Percentiles rank a stretch among this genome's conserved stretches.
Conservation (phyloP, 108 stramenopile species). For the Fistulifera solaris region DNA sequence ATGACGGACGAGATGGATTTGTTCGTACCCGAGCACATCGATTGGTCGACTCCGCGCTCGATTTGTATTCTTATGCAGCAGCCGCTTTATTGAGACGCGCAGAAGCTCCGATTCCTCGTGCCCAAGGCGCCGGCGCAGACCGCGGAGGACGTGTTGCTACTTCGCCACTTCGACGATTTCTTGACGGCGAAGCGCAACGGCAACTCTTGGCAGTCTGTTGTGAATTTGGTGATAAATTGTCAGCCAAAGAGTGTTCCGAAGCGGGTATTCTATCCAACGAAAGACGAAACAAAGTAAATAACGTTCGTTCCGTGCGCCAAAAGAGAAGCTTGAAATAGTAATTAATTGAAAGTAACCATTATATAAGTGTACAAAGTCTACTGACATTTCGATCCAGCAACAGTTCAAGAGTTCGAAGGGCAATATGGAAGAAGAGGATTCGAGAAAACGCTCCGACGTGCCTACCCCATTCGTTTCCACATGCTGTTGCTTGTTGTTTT, state of each 20-base stretch:
- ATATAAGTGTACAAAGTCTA: too few relatives aligned
- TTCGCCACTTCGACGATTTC: constrained; percentile 72
- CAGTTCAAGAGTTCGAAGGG: too few relatives aligned
- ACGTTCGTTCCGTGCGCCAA: constrained; percentile 28
- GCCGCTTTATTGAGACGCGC: constrained; percentile 27
- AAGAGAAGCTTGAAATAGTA: too few relatives aligned
- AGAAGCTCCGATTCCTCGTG: constrained; percentile 47
- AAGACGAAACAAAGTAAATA: constrained; percentile 37
- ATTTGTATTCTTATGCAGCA: constrained; percentile 52
- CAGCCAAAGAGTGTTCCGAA: constrained; percentile 42
- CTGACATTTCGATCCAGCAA: too few relatives aligned
- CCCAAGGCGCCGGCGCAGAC: constrained; percentile 38
- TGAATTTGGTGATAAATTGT: constrained; percentile 41
- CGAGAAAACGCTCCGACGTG: too few relatives aligned
- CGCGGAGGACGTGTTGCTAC: constrained; percentile 59
- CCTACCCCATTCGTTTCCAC: not conserved
- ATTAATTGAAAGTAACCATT: too few relatives aligned
- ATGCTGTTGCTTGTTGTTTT: not conserved
- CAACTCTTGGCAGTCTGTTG: constrained; percentile 68
- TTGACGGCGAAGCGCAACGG: constrained; percentile 71
- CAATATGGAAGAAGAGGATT: too few relatives aligned
- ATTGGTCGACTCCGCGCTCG: constrained; percentile 64
- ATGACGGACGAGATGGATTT: constrained; percentile 42
- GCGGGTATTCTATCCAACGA: constrained; percentile 37
- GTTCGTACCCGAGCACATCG: constrained; percentile 62